Percentiles rank a stretch among this genome's conserved stretches.
Evolutionary conservation across 2,329 filamentous ascomycete genomes (phyloP).

Genomic region (Arthrinium phaeospermum): DNA sequence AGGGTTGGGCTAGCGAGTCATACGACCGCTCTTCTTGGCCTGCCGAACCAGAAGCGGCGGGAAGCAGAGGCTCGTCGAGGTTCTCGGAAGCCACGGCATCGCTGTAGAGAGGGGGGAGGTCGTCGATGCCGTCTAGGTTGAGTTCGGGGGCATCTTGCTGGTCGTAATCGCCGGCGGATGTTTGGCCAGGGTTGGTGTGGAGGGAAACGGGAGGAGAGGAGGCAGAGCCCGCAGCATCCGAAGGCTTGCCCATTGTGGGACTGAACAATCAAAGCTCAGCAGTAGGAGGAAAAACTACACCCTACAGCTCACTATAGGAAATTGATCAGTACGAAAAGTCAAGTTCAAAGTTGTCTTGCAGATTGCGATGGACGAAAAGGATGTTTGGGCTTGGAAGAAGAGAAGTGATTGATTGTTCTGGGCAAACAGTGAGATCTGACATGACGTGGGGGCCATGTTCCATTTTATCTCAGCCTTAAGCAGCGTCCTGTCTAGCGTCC

Average conservation of each 20-base stretch:
- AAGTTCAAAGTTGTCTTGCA: neutral
- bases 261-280: neutral
- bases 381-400: neutral
- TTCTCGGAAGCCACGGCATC: constrained; percentile 28
- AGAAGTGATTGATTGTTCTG: neutral
- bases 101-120: constrained; percentile 38
- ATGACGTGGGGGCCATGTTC: neutral
- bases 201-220: constrained; percentile 35
- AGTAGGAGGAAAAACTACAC: neutral
- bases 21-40: neutral
- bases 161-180: constrained; percentile 28
- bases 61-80: neutral
- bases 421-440: neutral
- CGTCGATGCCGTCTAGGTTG: constrained; percentile 34
- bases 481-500: neutral
- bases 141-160: constrained; percentile 34
- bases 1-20: neutral
- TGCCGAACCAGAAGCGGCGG: neutral
- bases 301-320: too few relatives aligned
- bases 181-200: constrained; percentile 34
- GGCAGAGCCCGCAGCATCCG: constrained; percentile 22
- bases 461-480: neutral
- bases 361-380: neutral
- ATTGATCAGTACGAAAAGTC: too few relatives aligned
- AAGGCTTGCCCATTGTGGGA: constrained; percentile 35